A percentile compares a stretch with the other conserved stretches of the same genome.
Conservation (phyloP, 768 basidiomycete genomes). For the Suillus clintonianus region DNA sequence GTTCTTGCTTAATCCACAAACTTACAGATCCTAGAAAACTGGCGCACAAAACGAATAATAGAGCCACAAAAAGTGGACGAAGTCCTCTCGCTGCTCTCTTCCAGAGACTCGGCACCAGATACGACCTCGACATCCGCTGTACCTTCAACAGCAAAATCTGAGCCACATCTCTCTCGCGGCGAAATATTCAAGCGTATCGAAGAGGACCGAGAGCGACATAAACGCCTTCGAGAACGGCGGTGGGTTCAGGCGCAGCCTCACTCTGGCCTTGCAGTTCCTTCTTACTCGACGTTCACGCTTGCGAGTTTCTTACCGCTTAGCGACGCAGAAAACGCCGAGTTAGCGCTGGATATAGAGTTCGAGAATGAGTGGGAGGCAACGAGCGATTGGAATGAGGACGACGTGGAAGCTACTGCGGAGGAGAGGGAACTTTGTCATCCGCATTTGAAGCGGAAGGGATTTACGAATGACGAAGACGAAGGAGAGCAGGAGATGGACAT, state of each 20-base stretch:
- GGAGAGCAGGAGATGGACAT: slow-evolving; percentile 39
- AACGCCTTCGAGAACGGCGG: slow-evolving; percentile 84
- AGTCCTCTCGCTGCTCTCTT: slow-evolving; percentile 55
- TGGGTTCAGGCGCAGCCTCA: slow-evolving; percentile 85
- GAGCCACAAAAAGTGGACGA: slow-evolving; percentile 80
- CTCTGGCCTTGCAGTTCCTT: slow-evolving; percentile 7
- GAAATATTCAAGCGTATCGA: slow-evolving; percentile 87
- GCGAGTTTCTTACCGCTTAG: slow-evolving; percentile 28
- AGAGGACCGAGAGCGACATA: slow-evolving; percentile 91
- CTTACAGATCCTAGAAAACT: slow-evolving; percentile 83
- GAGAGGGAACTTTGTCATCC: slow-evolving; percentile 75
- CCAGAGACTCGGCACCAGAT: slow-evolving; percentile 38
- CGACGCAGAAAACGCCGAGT: slow-evolving; percentile 51
- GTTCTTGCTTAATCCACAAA: background rate
- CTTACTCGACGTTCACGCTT: slow-evolving; percentile 16
- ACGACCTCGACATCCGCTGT: slow-evolving; percentile 16
- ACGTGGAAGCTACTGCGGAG: slow-evolving; percentile 72
- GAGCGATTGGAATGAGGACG: slow-evolving; percentile 90
- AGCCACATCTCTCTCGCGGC: slow-evolving; percentile 48
- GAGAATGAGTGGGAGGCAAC: slow-evolving; percentile 90
- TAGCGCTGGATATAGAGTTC: slow-evolving; percentile 78
- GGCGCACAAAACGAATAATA: slow-evolving; percentile 83
- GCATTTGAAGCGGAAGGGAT: slow-evolving; percentile 15
- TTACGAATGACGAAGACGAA: slow-evolving; percentile 37
- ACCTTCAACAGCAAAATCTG: slow-evolving; percentile 24